These are phyloP conservation scores for Astrothelium macrocarpum DNA, from an alignment of 495 filamentous ascomycete genomes.

Conservation along the genomic window DNA sequence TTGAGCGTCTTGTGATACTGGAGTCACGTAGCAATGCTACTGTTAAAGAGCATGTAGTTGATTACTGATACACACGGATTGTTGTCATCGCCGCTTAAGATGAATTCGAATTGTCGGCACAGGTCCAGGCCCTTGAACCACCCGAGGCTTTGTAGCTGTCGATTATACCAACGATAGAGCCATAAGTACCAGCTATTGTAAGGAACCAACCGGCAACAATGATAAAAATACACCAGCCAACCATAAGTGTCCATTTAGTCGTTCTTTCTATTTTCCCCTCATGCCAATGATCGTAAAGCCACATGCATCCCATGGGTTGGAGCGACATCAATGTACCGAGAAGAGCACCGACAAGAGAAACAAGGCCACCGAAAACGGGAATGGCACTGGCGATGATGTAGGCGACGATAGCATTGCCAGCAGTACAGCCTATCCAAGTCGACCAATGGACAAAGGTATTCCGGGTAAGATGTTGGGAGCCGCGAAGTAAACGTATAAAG, in stretches of 20 bases:
- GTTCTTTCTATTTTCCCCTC: background rate
- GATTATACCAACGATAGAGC: conserved; percentile 13
- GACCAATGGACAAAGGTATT: conserved; percentile 31
- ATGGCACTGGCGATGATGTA: conserved; percentile 23
- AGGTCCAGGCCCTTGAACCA: conserved; percentile 23
- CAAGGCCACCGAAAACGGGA: conserved; percentile 25
- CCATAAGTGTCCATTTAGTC: conserved; percentile 6
- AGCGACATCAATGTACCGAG: conserved; percentile 35
- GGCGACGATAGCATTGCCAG: conserved; percentile 8
- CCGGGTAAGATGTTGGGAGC: conserved; percentile 27
- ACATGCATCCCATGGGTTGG: conserved; percentile 40
- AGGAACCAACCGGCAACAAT: conserved; percentile 13
- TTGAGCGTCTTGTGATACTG: no score
- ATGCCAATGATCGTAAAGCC: conserved; percentile 39
- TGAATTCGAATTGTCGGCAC: conserved; percentile 13
- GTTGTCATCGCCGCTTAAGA: conserved; percentile 5
- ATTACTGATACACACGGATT: no score
- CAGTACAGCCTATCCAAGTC: conserved; percentile 30
- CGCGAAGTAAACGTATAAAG: conserved; percentile 28
- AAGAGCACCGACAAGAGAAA: conserved; percentile 18
- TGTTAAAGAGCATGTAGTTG: no score
- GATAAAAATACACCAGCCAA: conserved; percentile 12
- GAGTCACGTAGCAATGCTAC: no score
- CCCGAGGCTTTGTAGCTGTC: conserved; percentile 9
- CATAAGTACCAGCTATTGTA: conserved; percentile 19